Evolutionary conservation across 2,329 filamentous ascomycete species (phyloP).

Genomic region (Tolypocladium nubicola): DNA sequence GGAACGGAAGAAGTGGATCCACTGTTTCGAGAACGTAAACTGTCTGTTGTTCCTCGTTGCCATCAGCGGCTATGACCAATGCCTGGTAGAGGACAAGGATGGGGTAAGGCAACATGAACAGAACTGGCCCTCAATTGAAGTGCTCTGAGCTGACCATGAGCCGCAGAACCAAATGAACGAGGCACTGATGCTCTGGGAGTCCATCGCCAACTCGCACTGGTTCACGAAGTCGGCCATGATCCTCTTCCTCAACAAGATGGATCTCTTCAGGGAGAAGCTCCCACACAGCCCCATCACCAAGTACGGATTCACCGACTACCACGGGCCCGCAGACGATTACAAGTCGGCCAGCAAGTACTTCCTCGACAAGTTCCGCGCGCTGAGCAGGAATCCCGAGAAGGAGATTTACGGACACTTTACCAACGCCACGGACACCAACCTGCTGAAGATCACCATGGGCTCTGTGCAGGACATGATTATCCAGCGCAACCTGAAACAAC

Average conservation of each 20-base stretch:
- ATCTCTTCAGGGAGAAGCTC: constrained; percentile 80
- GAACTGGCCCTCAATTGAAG: background rate
- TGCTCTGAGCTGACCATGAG: background rate
- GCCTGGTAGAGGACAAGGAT: constrained; percentile 92
- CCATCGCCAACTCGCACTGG: constrained; percentile 81
- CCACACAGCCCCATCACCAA: constrained; percentile 75
- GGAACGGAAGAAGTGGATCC: constrained; percentile 98
- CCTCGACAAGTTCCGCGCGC: constrained; percentile 91
- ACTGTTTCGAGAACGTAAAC: constrained; percentile 97
- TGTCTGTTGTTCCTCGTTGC: constrained; percentile 94
- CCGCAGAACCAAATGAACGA: constrained; percentile 76
- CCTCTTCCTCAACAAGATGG: constrained; percentile 83
- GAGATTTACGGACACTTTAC: constrained; percentile 99
- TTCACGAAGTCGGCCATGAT: constrained; percentile 87
- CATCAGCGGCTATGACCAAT: constrained; percentile 94
- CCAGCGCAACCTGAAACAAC: constrained; percentile 69
- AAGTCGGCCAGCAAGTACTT: constrained; percentile 96
- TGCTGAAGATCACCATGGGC: constrained; percentile 78
- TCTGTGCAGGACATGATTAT: constrained; percentile 85
- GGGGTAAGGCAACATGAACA: constrained; percentile 30
- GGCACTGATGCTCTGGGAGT: constrained; percentile 76
- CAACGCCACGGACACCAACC: constrained; percentile 66
- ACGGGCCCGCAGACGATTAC: constrained; percentile 84
- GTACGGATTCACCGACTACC: constrained; percentile 75
- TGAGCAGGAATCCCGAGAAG: constrained; percentile 99